Conservation (phyloP, 768 basidiomycete species). For the Russula sp. region DNA sequence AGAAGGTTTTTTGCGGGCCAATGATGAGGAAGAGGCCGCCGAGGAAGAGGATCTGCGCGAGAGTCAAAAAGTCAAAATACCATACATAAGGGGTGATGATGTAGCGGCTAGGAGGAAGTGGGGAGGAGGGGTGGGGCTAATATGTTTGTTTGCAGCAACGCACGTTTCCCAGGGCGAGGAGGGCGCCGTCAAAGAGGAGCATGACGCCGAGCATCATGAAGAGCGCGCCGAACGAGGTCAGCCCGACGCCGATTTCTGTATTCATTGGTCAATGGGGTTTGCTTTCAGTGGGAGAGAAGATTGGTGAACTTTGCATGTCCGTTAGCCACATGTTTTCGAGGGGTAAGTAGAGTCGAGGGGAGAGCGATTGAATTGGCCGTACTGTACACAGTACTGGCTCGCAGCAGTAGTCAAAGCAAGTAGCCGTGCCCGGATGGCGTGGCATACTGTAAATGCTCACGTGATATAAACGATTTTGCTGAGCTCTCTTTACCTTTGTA, state of each 20-base stretch:
- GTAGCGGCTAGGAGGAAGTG: too few relatives aligned
- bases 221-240: conserved; percentile 89
- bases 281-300: not conserved
- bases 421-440: not conserved
- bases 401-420: not conserved
- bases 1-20: conserved; percentile 93
- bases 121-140: not conserved
- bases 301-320: conserved; percentile 52
- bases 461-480: not conserved
- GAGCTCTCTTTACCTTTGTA: too few relatives aligned
- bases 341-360: not conserved
- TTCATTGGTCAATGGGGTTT: not conserved
- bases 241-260: conserved; percentile 90
- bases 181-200: conserved; percentile 92
- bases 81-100: not conserved
- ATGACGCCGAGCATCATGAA: conserved; percentile 97
- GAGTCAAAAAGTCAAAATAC: not conserved
- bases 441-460: not conserved
- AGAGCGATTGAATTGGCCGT: not conserved
- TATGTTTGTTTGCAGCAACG: conserved; percentile 19
- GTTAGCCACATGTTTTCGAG: conserved; percentile 48
- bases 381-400: too few relatives aligned
- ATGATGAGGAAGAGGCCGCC: conserved; percentile 95
- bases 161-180: conserved; percentile 96
- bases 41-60: conserved; percentile 83